Evolutionary conservation across 1,284 basidiomycete genomes (phyloP).

Genomic region (Cystobasidium sp.): DNA sequence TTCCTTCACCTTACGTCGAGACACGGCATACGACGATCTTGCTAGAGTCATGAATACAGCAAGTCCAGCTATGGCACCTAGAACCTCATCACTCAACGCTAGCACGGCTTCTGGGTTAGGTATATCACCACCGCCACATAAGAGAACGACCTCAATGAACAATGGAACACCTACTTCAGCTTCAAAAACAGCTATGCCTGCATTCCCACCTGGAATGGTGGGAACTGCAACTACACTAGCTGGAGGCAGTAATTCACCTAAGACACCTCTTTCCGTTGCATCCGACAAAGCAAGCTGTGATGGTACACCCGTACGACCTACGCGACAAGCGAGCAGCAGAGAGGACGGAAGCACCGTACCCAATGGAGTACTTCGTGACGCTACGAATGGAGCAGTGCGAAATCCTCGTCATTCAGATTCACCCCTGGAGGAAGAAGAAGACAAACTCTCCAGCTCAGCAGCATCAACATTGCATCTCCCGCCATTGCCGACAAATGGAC

Average conservation of each 20-base stretch:
- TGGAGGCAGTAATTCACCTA: slow-evolving; percentile 36
- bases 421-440: background rate
- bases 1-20: slow-evolving; percentile 12
- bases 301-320: background rate
- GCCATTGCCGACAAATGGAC: background rate
- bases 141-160: slow-evolving; percentile 5
- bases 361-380: slow-evolving; percentile 7
- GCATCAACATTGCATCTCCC: slow-evolving; percentile 14
- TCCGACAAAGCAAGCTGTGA: slow-evolving; percentile 3
- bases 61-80: slow-evolving; percentile 10
- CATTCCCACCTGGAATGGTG: slow-evolving; percentile 30
- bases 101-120: background rate
- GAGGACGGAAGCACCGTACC: background rate
- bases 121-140: slow-evolving; percentile 12
- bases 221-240: slow-evolving; percentile 41
- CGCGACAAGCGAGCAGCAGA: background rate
- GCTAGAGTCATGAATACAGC: slow-evolving; percentile 30
- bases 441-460: slow-evolving; percentile 4
- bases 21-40: slow-evolving; percentile 39
- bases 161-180: slow-evolving; percentile 16
- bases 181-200: slow-evolving; percentile 31
- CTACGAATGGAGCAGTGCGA: slow-evolving; percentile 16
- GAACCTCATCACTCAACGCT: background rate
- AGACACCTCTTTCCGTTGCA: slow-evolving; percentile 25
- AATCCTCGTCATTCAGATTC: slow-evolving; percentile 4